Evolutionary conservation across 805 yeast genomes (phyloP).

Genomic region (Wickerhamiella australiensis): DNA sequence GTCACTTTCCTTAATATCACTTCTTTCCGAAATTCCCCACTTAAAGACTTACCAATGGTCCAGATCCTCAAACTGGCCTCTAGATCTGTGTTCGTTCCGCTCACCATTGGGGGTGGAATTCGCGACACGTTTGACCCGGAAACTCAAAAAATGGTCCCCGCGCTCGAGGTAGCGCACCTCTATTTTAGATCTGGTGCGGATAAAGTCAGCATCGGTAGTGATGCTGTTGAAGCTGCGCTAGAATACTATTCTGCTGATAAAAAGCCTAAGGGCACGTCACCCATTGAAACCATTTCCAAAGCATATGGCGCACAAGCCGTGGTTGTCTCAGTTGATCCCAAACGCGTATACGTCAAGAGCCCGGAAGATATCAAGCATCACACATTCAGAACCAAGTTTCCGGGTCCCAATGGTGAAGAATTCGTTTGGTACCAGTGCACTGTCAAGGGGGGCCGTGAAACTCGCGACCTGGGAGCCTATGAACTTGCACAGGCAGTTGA

Average conservation of each 20-base stretch:
- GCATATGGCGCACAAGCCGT: conserved; percentile 97
- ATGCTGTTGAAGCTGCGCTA: conserved; percentile 89
- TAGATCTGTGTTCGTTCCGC: conserved; percentile 85
- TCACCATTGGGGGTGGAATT: conserved; percentile 98
- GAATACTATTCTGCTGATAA: conserved; percentile 49
- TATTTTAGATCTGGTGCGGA: conserved; percentile 97
- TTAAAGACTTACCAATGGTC: conserved; percentile 89
- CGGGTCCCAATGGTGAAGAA: conserved; percentile 82
- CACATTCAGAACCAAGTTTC: conserved; percentile 46
- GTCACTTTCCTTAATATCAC: conserved; percentile 91
- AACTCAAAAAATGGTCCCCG: conserved; percentile 59
- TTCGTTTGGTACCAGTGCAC: conserved; percentile 94
- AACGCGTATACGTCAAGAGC: conserved; percentile 58
- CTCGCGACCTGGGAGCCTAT: conserved; percentile 78
- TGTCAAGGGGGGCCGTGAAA: conserved; percentile 90
- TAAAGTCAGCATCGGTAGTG: conserved; percentile 95
- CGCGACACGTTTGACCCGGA: conserved; percentile 80
- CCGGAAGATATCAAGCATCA: conserved; percentile 53
- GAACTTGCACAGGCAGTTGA: conserved; percentile 86
- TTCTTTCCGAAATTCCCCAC: conserved; percentile 87
- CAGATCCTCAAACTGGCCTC: conserved; percentile 76
- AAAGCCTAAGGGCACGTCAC: conserved; percentile 58
- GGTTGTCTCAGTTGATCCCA: conserved; percentile 97
- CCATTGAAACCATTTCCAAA: conserved; percentile 84
- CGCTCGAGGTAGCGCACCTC: conserved; percentile 78